Evolutionary conservation across 2,329 filamentous ascomycete genomes (phyloP).

Genomic region (Trichoderma sp.): DNA sequence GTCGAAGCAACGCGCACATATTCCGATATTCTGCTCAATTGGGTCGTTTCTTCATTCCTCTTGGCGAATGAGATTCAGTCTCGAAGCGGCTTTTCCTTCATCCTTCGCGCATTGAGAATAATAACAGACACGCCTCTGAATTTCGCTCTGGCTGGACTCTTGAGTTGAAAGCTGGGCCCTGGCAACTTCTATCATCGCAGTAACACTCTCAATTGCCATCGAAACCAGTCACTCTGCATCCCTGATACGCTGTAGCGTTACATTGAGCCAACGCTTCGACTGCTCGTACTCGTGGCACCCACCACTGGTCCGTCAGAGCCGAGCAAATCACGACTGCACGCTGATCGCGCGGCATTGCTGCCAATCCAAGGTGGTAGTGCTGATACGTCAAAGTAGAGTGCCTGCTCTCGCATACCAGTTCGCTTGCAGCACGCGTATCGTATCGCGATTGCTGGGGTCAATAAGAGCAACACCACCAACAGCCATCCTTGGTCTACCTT

Average conservation of each 20-base stretch:
- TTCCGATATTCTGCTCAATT: background rate
- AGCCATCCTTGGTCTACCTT: background rate
- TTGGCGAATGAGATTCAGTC: background rate
- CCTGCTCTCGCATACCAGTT: background rate
- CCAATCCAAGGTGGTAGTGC: background rate
- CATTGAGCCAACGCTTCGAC: background rate
- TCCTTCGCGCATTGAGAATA: background rate
- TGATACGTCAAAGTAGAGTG: background rate
- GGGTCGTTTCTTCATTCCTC: background rate
- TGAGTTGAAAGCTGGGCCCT: background rate
- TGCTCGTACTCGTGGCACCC: background rate
- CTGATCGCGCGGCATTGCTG: background rate
- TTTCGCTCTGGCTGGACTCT: background rate
- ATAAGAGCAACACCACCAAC: background rate
- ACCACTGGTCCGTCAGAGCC: background rate
- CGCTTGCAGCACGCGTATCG: slow-evolving; percentile 20
- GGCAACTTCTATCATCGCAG: background rate
- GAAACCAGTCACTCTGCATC: background rate
- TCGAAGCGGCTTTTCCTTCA: background rate
- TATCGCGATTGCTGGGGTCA: slow-evolving; percentile 7
- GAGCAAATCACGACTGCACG: background rate
- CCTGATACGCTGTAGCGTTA: background rate
- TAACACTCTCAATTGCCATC: background rate
- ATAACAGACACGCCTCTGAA: background rate
- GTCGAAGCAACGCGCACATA: background rate